Evolutionary conservation across 805 yeast species (phyloP), one percentile per base, ranked within the genome.

Genomic region (Gaillardinia entomophila): DNA sequence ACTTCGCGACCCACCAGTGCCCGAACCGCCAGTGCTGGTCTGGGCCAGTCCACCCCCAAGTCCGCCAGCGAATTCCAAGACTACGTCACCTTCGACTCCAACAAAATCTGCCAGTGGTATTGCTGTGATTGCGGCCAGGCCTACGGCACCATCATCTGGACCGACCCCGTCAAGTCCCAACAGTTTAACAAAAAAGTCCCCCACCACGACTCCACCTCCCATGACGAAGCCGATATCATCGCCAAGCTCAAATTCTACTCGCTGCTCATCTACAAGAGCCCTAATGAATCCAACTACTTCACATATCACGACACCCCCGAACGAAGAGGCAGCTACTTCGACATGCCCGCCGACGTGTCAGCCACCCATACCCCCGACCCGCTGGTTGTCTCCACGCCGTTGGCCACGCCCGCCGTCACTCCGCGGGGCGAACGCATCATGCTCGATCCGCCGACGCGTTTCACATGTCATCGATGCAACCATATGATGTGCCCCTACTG

Each of bases 401-500:
- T 22, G 33, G 6, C 12, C 12, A 14, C 33, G 12, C 37, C 18
- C 19, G 20, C 13, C 12, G 16, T 24, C 12, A 14, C 23, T 16
- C 18, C 32, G 14, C 27, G 14, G 19, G 19, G 20, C 13, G 33
- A 34, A 10, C 38, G 49, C n/a, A 42, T 56, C 10, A 34, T 57
- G 23, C 36, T 57, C 13, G 41, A 51, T 22, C 44, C 50, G 0
- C 66, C 68, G 1, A 54, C 59, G 5, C 37, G 68, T 20, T 62
- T 56, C 39, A 55, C 52, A 15, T 62, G 68, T 30, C 60, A 53
- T 31, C 45, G 68, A 3, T 62, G 68, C 35, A 40, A 49, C 32
- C 68, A 62, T 37, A 60, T 62, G 67, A 62, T 62, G 68, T 62
- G 68, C 31, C 68, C 68, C 1, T 61, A 62, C 39, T 61, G 68